phyloP scores from a whole-genome alignment of 176 grass and related monocot genomes.

The Thalia dealbata region DNA sequence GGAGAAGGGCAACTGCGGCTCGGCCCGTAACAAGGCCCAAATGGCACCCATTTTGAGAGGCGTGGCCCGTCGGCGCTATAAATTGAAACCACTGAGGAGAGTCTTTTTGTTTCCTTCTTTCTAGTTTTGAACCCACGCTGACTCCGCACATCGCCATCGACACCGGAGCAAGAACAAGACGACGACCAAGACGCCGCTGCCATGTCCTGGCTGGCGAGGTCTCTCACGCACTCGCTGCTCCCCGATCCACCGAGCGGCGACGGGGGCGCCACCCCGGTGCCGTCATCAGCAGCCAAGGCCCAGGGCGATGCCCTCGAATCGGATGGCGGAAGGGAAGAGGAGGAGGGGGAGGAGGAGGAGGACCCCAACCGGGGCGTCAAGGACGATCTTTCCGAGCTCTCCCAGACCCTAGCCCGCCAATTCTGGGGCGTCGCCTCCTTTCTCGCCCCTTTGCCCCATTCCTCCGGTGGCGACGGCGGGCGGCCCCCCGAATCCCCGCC shows the following conservation, averaged over 20 bases:
- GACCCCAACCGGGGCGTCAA: slow-evolving; percentile 60
- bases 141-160: neutral
- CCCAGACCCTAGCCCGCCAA: slow-evolving; percentile 46
- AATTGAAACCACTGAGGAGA: too few species aligned
- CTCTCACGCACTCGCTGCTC: slow-evolving; percentile 48
- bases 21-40: too few species aligned
- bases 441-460: slow-evolving; percentile 29
- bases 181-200: neutral
- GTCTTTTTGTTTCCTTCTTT: neutral
- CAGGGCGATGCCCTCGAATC: slow-evolving; percentile 3
- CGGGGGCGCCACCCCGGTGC: slow-evolving; percentile 11
- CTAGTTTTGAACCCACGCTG: neutral
- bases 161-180: neutral
- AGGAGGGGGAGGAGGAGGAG: neutral
- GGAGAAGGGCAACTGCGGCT: too few species aligned
- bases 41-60: too few species aligned
- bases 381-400: slow-evolving; percentile 83
- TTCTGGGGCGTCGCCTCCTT: slow-evolving; percentile 76
- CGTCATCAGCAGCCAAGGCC: neutral
- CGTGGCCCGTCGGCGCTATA: too few species aligned
- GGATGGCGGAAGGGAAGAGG: neutral
- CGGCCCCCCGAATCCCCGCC: neutral
- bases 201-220: slow-evolving; percentile 88
- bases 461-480: neutral
- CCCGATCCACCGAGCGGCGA: slow-evolving; percentile 20